Conservation (phyloP, 352 stramenopile genomes). For the Sclerospora graminicola region DNA sequence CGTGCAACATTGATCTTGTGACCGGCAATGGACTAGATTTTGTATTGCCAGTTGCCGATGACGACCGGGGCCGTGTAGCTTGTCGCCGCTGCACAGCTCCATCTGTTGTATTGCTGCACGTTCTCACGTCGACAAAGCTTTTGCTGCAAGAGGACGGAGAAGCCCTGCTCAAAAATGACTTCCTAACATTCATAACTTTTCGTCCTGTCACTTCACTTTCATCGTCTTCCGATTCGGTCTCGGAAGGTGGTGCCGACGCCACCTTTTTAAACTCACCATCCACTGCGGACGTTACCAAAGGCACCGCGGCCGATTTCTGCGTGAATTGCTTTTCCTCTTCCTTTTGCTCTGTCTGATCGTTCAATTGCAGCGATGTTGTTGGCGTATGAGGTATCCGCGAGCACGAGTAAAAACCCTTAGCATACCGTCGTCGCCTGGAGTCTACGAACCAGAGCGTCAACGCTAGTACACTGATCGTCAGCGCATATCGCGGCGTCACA, state of each 20-base stretch:
- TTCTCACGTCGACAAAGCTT: constrained; percentile 15
- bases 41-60: constrained; percentile 9
- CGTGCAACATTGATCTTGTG: not conserved
- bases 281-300: constrained; percentile 3
- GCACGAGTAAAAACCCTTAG: constrained; percentile 22
- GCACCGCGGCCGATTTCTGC: constrained; percentile 1
- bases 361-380: not conserved
- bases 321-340: constrained; percentile 1
- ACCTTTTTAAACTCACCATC: constrained; percentile 13
- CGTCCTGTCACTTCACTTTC: constrained; percentile 18
- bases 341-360: not conserved
- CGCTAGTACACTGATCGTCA: constrained; percentile 4
- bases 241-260: constrained; percentile 20
- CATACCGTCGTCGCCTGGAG: constrained; percentile 17
- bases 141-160: not conserved
- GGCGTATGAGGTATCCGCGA: constrained; percentile 8
- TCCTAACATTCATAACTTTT: not conserved
- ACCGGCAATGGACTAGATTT: not conserved
- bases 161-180: not conserved
- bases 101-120: constrained; percentile 10
- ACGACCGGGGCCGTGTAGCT: constrained; percentile 14
- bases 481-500: constrained; percentile 17
- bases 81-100: constrained; percentile 7
- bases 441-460: constrained; percentile 15
- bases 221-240: constrained; percentile 49